A percentile compares a stretch with the other conserved stretches of the same genome.
Conservation (phyloP, 2,329 filamentous ascomycete species). For the Colletotrichum sidae region DNA sequence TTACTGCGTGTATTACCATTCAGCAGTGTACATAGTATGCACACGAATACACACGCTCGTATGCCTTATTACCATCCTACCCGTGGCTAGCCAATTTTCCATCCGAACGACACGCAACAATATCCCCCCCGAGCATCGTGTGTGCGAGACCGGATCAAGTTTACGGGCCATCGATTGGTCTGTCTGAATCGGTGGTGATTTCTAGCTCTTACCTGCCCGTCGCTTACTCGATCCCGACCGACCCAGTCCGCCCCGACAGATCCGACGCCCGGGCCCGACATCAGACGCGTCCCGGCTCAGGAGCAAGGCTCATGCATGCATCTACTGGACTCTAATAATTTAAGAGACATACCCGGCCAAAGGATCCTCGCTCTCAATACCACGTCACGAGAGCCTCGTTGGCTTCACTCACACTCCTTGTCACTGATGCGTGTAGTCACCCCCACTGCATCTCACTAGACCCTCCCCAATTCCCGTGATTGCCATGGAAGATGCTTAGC, state of each 20-base stretch:
- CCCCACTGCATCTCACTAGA: neutral
- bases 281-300: conserved; percentile 20
- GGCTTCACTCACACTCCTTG: neutral
- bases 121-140: conserved; percentile 11
- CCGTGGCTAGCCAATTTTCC: neutral
- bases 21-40: too few species aligned
- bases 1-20: too few species aligned
- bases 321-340: neutral
- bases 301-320: neutral
- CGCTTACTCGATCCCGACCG: conserved; percentile 26
- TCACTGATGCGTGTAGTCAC: neutral
- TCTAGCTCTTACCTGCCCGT: neutral
- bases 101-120: neutral
- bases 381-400: neutral
- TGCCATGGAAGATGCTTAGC: conserved; percentile 25
- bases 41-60: too few species aligned
- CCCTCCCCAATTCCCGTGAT: neutral
- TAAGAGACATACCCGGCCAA: neutral
- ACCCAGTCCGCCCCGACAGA: conserved; percentile 20
- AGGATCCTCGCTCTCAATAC: neutral
- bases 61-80: neutral
- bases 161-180: neutral
- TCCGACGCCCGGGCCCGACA: conserved; percentile 28
- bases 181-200: conserved; percentile 4
- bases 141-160: conserved; percentile 6